Evolutionary conservation across 2,329 filamentous ascomycete genomes (phyloP).

Genomic region (Cercospora janseana): DNA sequence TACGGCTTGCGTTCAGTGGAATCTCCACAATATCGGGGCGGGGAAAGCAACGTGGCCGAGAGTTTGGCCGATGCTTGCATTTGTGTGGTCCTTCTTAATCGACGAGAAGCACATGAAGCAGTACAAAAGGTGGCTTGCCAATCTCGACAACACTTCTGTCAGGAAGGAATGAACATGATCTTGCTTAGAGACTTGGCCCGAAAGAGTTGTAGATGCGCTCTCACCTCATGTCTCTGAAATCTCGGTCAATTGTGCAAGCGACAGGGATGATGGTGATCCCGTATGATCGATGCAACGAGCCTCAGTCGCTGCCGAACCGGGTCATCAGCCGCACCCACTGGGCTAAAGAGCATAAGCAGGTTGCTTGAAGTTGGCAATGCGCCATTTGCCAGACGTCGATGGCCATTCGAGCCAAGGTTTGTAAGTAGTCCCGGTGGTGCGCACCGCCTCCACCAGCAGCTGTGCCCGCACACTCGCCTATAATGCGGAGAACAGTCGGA

Average conservation of each 20-base stretch:
- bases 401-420: not conserved
- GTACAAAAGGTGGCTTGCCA: slow-evolving; percentile 6
- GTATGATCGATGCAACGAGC: not conserved
- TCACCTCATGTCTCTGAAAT: not conserved
- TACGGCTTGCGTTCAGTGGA: slow-evolving; percentile 18
- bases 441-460: not conserved
- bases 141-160: too few relatives aligned
- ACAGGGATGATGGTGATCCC: slow-evolving; percentile 7
- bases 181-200: not conserved
- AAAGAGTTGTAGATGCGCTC: not conserved
- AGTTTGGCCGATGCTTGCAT: slow-evolving; percentile 14
- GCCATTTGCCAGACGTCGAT: not conserved
- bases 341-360: not conserved
- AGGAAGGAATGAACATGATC: not conserved
- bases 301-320: not conserved
- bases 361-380: not conserved
- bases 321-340: not conserved
- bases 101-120: slow-evolving; percentile 7
- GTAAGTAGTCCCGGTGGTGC: not conserved
- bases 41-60: slow-evolving; percentile 4
- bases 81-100: not conserved
- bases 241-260: slow-evolving; percentile 4
- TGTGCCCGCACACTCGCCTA: not conserved
- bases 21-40: slow-evolving; percentile 10
- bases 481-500: not conserved